Conservation (phyloP, 2,329 filamentous ascomycete species). For the Leptographium galeiforme region DNA sequence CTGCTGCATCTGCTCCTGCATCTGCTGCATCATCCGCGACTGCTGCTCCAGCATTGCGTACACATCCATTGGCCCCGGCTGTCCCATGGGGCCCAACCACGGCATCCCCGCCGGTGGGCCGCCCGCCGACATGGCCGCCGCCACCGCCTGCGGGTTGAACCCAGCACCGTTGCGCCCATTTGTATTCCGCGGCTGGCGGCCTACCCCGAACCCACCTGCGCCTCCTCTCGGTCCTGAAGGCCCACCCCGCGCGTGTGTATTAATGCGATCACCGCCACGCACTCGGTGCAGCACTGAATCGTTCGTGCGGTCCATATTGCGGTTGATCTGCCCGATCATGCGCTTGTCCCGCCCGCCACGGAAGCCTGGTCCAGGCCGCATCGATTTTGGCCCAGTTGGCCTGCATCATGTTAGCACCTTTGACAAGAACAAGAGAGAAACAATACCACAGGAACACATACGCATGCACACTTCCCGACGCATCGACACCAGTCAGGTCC, state of each 20-base stretch:
- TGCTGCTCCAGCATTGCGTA: constrained; percentile 80
- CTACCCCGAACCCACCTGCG: constrained; percentile 19
- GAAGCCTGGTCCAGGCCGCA: constrained; percentile 57
- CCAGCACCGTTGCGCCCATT: constrained; percentile 35
- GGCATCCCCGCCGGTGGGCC: constrained; percentile 18
- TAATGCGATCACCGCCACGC: constrained; percentile 67
- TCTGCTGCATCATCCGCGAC: constrained; percentile 70
- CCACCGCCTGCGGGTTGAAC: constrained; percentile 36
- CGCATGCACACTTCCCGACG: constrained; percentile 39
- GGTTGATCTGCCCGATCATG: constrained; percentile 74
- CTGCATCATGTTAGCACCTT: constrained; percentile 40
- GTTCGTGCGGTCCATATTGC: constrained; percentile 62
- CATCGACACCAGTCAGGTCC: constrained; percentile 36
- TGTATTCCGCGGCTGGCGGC: constrained; percentile 26
- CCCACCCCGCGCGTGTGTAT: constrained; percentile 57
- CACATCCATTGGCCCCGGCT: constrained; percentile 38
- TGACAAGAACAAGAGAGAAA: background rate
- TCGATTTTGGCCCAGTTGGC: constrained; percentile 87
- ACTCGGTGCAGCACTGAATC: constrained; percentile 74
- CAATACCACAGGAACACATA: constrained; percentile 25
- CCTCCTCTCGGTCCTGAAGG: constrained; percentile 57
- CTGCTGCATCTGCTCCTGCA: constrained; percentile 45
- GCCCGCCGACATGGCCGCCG: constrained; percentile 22
- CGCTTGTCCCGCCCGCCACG: constrained; percentile 58
- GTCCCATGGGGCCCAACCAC: constrained; percentile 31